A percentile compares a stretch with the other conserved stretches of the same genome.
These are phyloP conservation scores for Naematelia encephala DNA, from an alignment of 768 basidiomycete genomes.

Conservation along the genomic window DNA sequence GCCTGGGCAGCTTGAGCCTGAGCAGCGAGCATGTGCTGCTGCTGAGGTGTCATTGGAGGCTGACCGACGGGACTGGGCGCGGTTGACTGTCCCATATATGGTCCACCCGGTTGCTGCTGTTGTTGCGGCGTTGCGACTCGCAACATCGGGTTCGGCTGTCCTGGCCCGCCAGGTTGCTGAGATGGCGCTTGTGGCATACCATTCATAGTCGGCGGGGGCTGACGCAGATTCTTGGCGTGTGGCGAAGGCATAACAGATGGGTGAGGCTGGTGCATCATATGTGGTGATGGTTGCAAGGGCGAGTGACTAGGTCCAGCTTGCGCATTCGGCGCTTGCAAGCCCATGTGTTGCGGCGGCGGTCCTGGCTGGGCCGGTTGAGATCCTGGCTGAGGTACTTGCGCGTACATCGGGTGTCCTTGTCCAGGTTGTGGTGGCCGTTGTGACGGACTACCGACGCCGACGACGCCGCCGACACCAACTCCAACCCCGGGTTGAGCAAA, in stretches of 20 bases:
- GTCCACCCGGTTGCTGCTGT: conserved; percentile 3
- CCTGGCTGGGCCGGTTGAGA: conserved; percentile 4
- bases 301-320: conserved; percentile 34
- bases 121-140: conserved; percentile 34
- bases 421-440: conserved; percentile 20
- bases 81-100: not conserved
- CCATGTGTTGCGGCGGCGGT: conserved; percentile 13
- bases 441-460: conserved; percentile 11
- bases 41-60: conserved; percentile 16
- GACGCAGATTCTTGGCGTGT: conserved; percentile 34
- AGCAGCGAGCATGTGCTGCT: conserved; percentile 16
- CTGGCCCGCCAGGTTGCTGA: conserved; percentile 7
- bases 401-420: conserved; percentile 30
- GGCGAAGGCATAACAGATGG: conserved; percentile 37
- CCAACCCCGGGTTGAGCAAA: conserved; percentile 26
- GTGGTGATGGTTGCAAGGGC: conserved; percentile 33
- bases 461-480: not conserved
- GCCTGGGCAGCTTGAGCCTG: not conserved
- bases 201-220: conserved; percentile 32
- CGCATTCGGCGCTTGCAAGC: conserved; percentile 26
- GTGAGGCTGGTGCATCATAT: conserved; percentile 40
- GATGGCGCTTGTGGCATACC: conserved; percentile 12
- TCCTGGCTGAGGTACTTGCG: conserved; percentile 15
- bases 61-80: conserved; percentile 16
- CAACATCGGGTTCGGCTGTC: conserved; percentile 25